Conservation (phyloP, 441 rosid genomes). For the Gossypium aridum region DNA sequence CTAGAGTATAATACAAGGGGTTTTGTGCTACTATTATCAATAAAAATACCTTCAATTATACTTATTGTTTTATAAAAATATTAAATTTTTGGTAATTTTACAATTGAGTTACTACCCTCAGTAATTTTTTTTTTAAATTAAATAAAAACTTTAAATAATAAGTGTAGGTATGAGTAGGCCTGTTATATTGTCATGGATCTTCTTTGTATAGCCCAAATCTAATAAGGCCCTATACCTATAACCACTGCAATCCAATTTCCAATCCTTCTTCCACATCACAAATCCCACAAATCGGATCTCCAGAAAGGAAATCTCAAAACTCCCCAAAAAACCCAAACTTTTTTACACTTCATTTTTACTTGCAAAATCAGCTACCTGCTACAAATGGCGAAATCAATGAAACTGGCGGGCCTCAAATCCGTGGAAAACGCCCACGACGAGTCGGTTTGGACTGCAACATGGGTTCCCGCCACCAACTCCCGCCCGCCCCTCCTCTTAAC, state of each 20-base stretch:
- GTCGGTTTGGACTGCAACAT: conserved; percentile 65
- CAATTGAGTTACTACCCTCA: no score
- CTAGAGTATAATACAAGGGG: no score
- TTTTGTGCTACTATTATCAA: no score
- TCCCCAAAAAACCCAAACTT: background rate
- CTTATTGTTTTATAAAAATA: no score
- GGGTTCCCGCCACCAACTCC: conserved; percentile 73
- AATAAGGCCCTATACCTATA: background rate
- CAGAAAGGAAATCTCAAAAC: background rate
- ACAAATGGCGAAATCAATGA: conserved; percentile 38
- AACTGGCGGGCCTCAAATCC: conserved; percentile 79
- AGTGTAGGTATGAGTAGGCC: no score
- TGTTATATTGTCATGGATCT: no score
- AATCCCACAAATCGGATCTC: background rate
- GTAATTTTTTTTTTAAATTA: no score
- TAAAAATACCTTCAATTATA: no score
- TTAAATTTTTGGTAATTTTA: no score
- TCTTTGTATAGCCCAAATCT: no score
- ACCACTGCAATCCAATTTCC: background rate
- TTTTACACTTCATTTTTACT: background rate
- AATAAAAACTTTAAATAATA: no score
- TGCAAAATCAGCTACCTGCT: background rate
- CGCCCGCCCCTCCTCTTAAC: conserved; percentile 69
- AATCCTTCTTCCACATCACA: background rate
- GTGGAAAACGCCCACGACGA: conserved; percentile 83